phyloP scores from a whole-genome alignment of 192 early-diverging fungal species.

The Coemansia asiatica region DNA sequence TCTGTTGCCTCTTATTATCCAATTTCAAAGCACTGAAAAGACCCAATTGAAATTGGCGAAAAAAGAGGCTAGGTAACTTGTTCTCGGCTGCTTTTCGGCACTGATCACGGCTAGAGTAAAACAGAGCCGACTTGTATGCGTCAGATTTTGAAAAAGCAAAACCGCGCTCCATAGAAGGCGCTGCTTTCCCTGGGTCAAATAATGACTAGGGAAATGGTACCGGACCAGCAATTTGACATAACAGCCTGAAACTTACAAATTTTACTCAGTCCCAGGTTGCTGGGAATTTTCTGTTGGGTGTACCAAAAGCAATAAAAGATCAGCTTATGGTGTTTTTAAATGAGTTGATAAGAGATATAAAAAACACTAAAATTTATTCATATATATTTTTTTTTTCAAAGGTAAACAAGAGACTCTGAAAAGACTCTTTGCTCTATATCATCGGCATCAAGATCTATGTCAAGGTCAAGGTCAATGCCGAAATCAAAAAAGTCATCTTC shows the following conservation, averaged over 20 bases:
- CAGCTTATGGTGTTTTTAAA: background rate
- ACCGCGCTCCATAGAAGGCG: conserved; percentile 30
- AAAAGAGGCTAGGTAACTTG: background rate
- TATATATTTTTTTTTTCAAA: background rate
- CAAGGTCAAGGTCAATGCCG: background rate
- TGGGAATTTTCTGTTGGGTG: background rate
- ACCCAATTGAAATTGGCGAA: background rate
- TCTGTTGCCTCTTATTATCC: background rate
- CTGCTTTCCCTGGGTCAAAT: background rate
- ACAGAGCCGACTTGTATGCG: conserved; percentile 29
- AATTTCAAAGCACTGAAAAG: background rate
- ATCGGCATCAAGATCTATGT: background rate
- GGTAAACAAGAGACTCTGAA: background rate
- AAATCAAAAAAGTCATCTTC: background rate
- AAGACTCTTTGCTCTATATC: background rate
- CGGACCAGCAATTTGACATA: conserved; percentile 51
- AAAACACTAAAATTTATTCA: no score
- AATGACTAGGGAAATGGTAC: background rate
- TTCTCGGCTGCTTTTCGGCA: conserved; percentile 47
- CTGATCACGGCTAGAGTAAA: conserved; percentile 26
- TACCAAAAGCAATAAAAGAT: background rate
- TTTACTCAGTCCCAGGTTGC: background rate
- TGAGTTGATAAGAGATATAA: background rate
- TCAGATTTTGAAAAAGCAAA: conserved; percentile 2
- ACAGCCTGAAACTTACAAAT: conserved; percentile 14